These are phyloP conservation scores for Phaeosphaeria sp. DNA, from an alignment of 2,329 filamentous ascomycete species.

Conservation along the genomic window DNA sequence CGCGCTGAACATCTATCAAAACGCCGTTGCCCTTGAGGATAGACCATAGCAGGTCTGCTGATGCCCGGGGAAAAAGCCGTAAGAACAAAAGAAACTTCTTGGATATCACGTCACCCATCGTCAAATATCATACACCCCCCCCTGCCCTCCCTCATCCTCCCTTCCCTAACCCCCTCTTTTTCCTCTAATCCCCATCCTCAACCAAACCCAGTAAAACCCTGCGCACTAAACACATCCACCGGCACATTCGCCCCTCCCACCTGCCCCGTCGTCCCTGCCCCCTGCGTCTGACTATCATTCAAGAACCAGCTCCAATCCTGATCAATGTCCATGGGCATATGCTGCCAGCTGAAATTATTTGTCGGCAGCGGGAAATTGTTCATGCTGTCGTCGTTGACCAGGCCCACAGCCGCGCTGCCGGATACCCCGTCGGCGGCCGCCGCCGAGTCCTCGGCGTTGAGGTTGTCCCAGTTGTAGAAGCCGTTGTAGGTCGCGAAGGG, in stretches of 20 bases:
- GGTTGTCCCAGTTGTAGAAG: slow-evolving; percentile 46
- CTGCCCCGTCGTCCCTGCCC: slow-evolving; percentile 5
- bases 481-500: slow-evolving; percentile 49
- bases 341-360: slow-evolving; percentile 48
- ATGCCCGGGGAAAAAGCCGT: too few species aligned
- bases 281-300: slow-evolving; percentile 34
- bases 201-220: slow-evolving; percentile 38
- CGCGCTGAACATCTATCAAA: too few species aligned
- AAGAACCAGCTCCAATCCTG: slow-evolving; percentile 52
- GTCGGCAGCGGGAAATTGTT: slow-evolving; percentile 41
- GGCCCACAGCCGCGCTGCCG: slow-evolving; percentile 10
- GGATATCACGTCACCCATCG: too few species aligned
- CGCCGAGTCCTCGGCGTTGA: slow-evolving; percentile 21
- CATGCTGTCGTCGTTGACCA: slow-evolving; percentile 29
- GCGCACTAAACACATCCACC: slow-evolving; percentile 25
- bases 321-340: slow-evolving; percentile 50
- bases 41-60: too few species aligned
- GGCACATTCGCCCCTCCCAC: slow-evolving; percentile 1
- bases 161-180: too few species aligned
- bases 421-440: slow-evolving; percentile 12
- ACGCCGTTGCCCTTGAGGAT: too few species aligned
- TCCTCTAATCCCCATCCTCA: too few species aligned
- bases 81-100: too few species aligned
- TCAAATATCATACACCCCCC: background rate
- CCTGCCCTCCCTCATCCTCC: background rate